These are phyloP conservation scores for Aspergillus persii DNA, from an alignment of 2,329 filamentous ascomycete species.

Conservation along the genomic window DNA sequence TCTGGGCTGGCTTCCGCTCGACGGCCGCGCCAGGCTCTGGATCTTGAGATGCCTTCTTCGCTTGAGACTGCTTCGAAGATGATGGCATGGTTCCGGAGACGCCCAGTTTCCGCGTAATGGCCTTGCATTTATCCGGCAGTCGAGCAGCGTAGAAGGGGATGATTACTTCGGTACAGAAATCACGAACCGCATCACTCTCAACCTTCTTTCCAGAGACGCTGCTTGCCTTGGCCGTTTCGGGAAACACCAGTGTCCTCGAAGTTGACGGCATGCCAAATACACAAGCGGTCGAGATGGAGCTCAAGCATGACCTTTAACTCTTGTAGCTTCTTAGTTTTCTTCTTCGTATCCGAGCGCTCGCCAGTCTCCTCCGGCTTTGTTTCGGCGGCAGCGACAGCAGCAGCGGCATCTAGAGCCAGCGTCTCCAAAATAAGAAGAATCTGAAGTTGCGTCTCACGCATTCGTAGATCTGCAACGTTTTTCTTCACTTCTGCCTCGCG, in stretches of 20 bases:
- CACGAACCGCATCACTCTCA: slow-evolving; percentile 46
- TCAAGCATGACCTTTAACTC: slow-evolving; percentile 46
- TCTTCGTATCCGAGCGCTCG: slow-evolving; percentile 16
- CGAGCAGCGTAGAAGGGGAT: slow-evolving; percentile 50
- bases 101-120: slow-evolving; percentile 48
- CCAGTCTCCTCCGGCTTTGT: slow-evolving; percentile 15
- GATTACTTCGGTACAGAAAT: slow-evolving; percentile 52
- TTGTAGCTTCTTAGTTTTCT: slow-evolving; percentile 39
- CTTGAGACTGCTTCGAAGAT: slow-evolving; percentile 27
- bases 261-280: slow-evolving; percentile 52
- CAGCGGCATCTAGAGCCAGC: slow-evolving; percentile 40
- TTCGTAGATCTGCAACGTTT: slow-evolving; percentile 43
- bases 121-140: slow-evolving; percentile 47
- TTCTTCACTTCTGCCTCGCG: slow-evolving; percentile 40
- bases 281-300: slow-evolving; percentile 48
- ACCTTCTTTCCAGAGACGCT: slow-evolving; percentile 33
- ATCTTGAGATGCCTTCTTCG: slow-evolving; percentile 26
- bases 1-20: slow-evolving; percentile 29
- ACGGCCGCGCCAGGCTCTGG: slow-evolving; percentile 32
- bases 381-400: slow-evolving; percentile 15
- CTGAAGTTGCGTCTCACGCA: slow-evolving; percentile 50
- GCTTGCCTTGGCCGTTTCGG: slow-evolving; percentile 26
- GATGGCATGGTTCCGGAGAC: slow-evolving; percentile 40
- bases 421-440: slow-evolving; percentile 50
- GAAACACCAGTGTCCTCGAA: slow-evolving; percentile 35